Evolutionary conservation across 164 flowering plant species (phyloP).

Genomic region (Hamamelis virginiana): DNA sequence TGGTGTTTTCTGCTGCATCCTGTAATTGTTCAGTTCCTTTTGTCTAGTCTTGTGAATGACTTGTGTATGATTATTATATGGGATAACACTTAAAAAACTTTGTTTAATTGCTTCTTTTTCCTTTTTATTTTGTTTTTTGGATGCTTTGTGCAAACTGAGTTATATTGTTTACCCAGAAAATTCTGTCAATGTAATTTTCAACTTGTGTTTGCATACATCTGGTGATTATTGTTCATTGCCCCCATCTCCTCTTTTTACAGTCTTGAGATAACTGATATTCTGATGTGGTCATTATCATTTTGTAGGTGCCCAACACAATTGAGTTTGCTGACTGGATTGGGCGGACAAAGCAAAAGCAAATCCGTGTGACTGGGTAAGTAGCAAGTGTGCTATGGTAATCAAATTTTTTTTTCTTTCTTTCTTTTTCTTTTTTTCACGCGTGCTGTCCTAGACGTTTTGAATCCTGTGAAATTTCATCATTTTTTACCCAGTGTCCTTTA

Average conservation of each 20-base stretch:
- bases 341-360: conserved; percentile 91
- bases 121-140: not conserved
- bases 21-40: too few relatives aligned
- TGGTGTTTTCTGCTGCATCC: too few relatives aligned
- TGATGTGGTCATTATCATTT: not conserved
- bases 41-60: too few relatives aligned
- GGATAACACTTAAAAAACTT: not conserved
- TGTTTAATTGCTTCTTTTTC: not conserved
- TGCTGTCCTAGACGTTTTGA: not conserved
- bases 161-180: not conserved
- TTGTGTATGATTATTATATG: too few relatives aligned
- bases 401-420: not conserved
- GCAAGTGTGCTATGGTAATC: not conserved
- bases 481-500: not conserved
- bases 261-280: not conserved
- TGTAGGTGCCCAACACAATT: conserved; percentile 88
- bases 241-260: not conserved
- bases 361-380: conserved; percentile 87
- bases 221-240: not conserved
- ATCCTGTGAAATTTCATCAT: not conserved
- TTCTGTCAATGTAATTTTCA: not conserved
- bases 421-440: not conserved
- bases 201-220: too few relatives aligned
- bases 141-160: not conserved
- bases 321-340: conserved; percentile 99